Percentiles rank a stretch among this genome's conserved stretches.
Evolutionary conservation across 73 alveolate genomes (phyloP).

Genomic region (Tetrahymena borealis): DNA sequence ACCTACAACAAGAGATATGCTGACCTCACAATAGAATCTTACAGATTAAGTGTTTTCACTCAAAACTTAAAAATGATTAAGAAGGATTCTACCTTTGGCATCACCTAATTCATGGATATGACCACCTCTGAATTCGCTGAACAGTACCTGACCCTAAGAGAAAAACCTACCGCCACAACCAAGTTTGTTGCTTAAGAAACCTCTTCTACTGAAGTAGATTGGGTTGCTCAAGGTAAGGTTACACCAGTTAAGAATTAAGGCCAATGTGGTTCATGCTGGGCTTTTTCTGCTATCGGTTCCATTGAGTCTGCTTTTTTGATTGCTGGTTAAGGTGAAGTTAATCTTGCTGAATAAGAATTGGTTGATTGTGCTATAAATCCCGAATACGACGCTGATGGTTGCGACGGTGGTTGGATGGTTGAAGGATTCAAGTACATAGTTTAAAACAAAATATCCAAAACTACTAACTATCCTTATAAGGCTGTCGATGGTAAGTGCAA

Average conservation of each 20-base stretch:
- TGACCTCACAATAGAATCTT: not conserved
- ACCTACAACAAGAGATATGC: not conserved
- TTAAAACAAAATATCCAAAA: slow-evolving; percentile 5
- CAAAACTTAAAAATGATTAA: slow-evolving; percentile 20
- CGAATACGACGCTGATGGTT: slow-evolving; percentile 45
- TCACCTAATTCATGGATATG: slow-evolving; percentile 37
- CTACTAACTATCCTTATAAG: slow-evolving; percentile 41
- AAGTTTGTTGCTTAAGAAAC: not conserved
- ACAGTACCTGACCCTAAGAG: slow-evolving; percentile 15
- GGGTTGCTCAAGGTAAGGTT: slow-evolving; percentile 58
- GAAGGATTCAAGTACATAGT: slow-evolving; percentile 24
- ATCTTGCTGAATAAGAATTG: slow-evolving; percentile 48
- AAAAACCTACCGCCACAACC: not conserved
- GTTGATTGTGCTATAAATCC: slow-evolving; percentile 45
- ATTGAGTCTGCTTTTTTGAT: slow-evolving; percentile 38
- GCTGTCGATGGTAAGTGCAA: slow-evolving; percentile 13
- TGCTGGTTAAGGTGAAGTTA: not conserved
- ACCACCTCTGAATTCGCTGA: slow-evolving; percentile 45
- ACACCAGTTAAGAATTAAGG: slow-evolving; percentile 58
- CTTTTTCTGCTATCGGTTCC: slow-evolving; percentile 56
- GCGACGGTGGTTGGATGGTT: slow-evolving; percentile 47
- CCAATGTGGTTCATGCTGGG: slow-evolving; percentile 53
- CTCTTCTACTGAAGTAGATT: slow-evolving; percentile 34
- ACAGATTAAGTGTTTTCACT: slow-evolving; percentile 40
- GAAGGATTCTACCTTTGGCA: slow-evolving; percentile 30